Base-by-base conservation (phyloP, 306 rosid genomes). In the Vachellia pachyceras region DNA sequence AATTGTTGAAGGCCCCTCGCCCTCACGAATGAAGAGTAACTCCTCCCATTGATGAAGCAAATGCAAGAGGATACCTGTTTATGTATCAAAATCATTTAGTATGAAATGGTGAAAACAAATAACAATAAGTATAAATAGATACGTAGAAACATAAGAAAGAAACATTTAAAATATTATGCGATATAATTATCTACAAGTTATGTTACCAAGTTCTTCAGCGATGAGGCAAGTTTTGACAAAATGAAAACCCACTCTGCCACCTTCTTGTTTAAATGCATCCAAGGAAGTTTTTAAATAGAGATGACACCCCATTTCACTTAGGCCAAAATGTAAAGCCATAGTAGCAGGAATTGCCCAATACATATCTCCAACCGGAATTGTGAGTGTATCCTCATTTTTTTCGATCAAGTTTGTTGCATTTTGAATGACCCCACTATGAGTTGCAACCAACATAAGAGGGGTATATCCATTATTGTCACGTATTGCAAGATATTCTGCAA, bases 1-100 rank as follows among this genome's bases (percentile, higher is more conserved):
- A 14, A 35, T 36, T 3, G 40, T 15, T 65, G 70, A 17, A 0
- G 0, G 0, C 23, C 7, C 3, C 1, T 5, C 0, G 0, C 0
- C 0, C 17, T 39, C 33, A n/a, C n/a, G n/a, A 0, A 49, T 49
- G 10, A 67, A 67, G n/a, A 67, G 29, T 15, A 67, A 13, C 33
- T 67, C 33, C 22, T 4, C 0, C 9, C 33, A 37, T 67, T 8
- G 15, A 7, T 8, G 47, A 10, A 40, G 35, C 23, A 67, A 37
- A 40, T 67, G 17, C 29, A 67, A 10, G 11, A 3, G 49, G 39
- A 67, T 9, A 40, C n/a, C 49, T 67, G 3, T 9, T 52, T 6
- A 52, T 18, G 54, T n/a, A 47, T 14, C 6, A 10, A 47, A 5
- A 40, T 22, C 11, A 10, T 60, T 0, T 8, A 14, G 0, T 18